A percentile compares a stretch with the other conserved stretches of the same genome.
Conservation (phyloP, 129 eudicot genomes). For the Scalesia atractyloides region DNA sequence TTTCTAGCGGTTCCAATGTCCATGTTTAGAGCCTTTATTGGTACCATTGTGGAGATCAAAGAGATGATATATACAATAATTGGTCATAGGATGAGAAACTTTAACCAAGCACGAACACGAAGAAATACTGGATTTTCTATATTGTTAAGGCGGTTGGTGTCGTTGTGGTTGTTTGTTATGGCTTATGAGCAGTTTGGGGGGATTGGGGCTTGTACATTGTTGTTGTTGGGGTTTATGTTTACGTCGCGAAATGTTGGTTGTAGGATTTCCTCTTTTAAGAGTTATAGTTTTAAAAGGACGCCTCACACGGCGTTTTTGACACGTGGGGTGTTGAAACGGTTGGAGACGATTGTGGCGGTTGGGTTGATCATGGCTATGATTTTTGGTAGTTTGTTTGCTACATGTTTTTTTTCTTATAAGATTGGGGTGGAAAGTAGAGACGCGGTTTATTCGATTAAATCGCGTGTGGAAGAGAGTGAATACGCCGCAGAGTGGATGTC, state of each 20-base stretch:
- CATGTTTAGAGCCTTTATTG: slow-evolving; percentile 60
- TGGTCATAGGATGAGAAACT: slow-evolving; percentile 31
- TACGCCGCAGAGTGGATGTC: slow-evolving; percentile 83
- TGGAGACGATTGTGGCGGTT: slow-evolving; percentile 80
- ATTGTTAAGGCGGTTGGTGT: slow-evolving; percentile 61
- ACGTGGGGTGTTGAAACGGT: slow-evolving; percentile 56
- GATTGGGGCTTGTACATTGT: slow-evolving; percentile 48
- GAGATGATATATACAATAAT: slow-evolving; percentile 38
- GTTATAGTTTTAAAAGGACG: slow-evolving; percentile 60
- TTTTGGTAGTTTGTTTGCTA: slow-evolving; percentile 57
- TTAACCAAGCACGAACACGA: slow-evolving; percentile 2
- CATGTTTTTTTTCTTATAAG: slow-evolving; percentile 68
- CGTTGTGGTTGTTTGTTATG: slow-evolving; percentile 74
- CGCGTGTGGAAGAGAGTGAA: slow-evolving; percentile 76
- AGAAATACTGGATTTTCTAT: slow-evolving; percentile 56
- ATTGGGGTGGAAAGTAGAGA: slow-evolving; percentile 81
- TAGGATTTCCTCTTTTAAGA: slow-evolving; percentile 59
- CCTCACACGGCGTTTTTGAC: slow-evolving; percentile 56
- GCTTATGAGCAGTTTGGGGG: slow-evolving; percentile 76
- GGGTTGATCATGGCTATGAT: slow-evolving; percentile 75
- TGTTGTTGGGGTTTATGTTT: slow-evolving; percentile 66
- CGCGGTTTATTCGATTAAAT: slow-evolving; percentile 73
- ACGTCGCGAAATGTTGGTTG: slow-evolving; percentile 52
- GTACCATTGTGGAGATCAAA: slow-evolving; percentile 65
- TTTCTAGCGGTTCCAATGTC: slow-evolving; percentile 68